Percentiles rank a stretch among this genome's conserved stretches.
Evolutionary conservation across 2,329 filamentous ascomycete genomes (phyloP).

Genomic region (Clarireedia sp.): DNA sequence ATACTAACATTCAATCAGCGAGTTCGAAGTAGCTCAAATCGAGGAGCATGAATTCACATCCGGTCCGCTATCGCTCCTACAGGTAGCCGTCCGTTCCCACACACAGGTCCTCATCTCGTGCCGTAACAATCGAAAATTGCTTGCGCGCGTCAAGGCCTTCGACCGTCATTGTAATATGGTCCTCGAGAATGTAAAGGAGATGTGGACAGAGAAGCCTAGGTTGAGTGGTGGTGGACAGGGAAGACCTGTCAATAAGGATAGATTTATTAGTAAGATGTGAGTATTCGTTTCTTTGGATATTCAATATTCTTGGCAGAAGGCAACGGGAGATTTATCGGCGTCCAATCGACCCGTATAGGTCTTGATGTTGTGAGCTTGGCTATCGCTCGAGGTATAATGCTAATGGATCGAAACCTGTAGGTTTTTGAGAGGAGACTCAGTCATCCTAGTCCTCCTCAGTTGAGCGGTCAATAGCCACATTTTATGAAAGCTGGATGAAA

Average conservation of each 20-base stretch:
- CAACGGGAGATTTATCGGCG: too few relatives aligned
- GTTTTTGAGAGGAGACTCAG: conserved; percentile 32
- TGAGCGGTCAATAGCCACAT: conserved; percentile 17
- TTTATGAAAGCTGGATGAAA: conserved; percentile 2
- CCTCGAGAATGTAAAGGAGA: conserved; percentile 94
- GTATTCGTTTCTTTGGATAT: conserved; percentile 29
- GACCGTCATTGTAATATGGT: conserved; percentile 99
- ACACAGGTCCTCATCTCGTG: conserved; percentile 94
- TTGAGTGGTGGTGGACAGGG: conserved; percentile 82
- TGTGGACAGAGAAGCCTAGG: conserved; percentile 95
- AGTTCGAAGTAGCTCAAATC: conserved; percentile 80
- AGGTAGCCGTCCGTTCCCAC: conserved; percentile 91
- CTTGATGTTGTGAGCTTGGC: too few relatives aligned
- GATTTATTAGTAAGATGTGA: conserved; percentile 96
- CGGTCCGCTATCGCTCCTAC: conserved; percentile 83
- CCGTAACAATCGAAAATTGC: conserved; percentile 96
- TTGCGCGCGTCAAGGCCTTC: conserved; percentile 96
- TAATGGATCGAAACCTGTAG: conserved; percentile 13
- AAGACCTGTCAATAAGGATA: conserved; percentile 88
- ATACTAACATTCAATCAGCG: conserved; percentile 42
- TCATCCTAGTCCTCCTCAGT: conserved; percentile 31
- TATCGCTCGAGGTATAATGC: neutral
- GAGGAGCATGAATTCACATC: conserved; percentile 75
- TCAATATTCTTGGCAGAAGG: neutral
- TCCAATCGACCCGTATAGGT: too few relatives aligned